These are phyloP conservation scores for Pisolithus thermaeus DNA, from an alignment of 1,284 basidiomycete genomes.

Conservation along the genomic window DNA sequence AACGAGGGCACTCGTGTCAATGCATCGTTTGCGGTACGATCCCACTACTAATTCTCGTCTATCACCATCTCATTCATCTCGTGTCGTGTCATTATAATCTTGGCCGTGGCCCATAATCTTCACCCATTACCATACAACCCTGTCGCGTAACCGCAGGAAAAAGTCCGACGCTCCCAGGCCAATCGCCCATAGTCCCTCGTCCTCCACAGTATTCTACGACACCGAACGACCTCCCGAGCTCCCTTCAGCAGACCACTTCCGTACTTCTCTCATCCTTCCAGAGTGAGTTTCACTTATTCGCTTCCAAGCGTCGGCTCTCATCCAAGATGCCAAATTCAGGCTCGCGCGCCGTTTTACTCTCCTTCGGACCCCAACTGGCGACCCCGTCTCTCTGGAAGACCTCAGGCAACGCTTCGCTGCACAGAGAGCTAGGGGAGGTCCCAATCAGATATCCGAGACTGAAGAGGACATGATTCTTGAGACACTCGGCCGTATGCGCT, in stretches of 20 bases:
- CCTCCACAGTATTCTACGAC: constrained; percentile 12
- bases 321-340: constrained; percentile 35
- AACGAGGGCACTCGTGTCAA: constrained; percentile 49
- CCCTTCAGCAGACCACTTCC: constrained; percentile 66
- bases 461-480: constrained; percentile 80
- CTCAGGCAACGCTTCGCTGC: constrained; percentile 64
- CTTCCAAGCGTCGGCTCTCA: constrained; percentile 12
- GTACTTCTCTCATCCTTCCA: constrained; percentile 75
- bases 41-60: constrained; percentile 25
- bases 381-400: constrained; percentile 57
- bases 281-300: constrained; percentile 49
- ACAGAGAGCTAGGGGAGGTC: constrained; percentile 62
- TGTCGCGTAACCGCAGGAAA: constrained; percentile 21
- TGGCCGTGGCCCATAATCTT: constrained; percentile 13
- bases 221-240: constrained; percentile 46
- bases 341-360: constrained; percentile 75
- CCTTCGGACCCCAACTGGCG: constrained; percentile 59
- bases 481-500: constrained; percentile 56
- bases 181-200: constrained; percentile 12
- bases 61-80: constrained; percentile 29
- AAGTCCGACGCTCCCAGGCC: constrained; percentile 23
- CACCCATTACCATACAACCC: constrained; percentile 13
- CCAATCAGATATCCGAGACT: constrained; percentile 66
- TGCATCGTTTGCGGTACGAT: constrained; percentile 79
- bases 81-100: constrained; percentile 14